Conservation (phyloP, 306 rosid genomes). For the Begonia fuchsioides region DNA sequence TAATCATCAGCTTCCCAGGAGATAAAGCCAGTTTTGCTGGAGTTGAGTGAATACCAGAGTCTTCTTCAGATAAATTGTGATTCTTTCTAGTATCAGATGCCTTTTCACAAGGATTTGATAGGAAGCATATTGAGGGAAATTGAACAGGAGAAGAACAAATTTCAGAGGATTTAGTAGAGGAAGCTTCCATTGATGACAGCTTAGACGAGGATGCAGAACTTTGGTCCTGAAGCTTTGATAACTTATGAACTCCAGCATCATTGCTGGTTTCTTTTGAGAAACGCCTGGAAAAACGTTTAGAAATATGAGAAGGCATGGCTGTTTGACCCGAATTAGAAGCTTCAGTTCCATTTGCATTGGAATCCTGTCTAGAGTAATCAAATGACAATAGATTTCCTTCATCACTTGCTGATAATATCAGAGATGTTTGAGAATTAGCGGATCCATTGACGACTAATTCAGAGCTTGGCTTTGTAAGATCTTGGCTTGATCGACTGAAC, state of each 20-base stretch:
- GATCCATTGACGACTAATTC: constrained; percentile 7
- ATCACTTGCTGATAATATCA: constrained; percentile 7
- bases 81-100: constrained; percentile 12
- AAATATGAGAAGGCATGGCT: constrained; percentile 28
- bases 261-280: constrained; percentile 22
- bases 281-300: constrained; percentile 29
- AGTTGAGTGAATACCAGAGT: constrained; percentile 15
- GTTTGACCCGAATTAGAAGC: constrained; percentile 7
- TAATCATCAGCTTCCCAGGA: constrained; percentile 43
- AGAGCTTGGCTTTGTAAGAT: constrained; percentile 4
- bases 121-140: constrained; percentile 6
- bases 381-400: constrained; percentile 4
- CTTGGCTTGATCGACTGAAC: constrained; percentile 27
- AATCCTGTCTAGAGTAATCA: constrained; percentile 8
- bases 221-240: constrained; percentile 10
- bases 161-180: constrained; percentile 4
- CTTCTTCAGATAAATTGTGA: constrained; percentile 8
- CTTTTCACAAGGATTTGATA: constrained; percentile 34
- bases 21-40: constrained; percentile 40
- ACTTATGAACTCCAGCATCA: constrained; percentile 7
- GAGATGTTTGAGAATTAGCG: constrained; percentile 9
- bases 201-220: constrained; percentile 9
- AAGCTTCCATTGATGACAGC: constrained; percentile 9
- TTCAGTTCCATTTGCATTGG: no score
- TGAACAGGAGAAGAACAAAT: constrained; percentile 8